Base-by-base conservation (phyloP, 225 moss, liverwort and hornwort genomes). In the Sphagnum tenellum region DNA sequence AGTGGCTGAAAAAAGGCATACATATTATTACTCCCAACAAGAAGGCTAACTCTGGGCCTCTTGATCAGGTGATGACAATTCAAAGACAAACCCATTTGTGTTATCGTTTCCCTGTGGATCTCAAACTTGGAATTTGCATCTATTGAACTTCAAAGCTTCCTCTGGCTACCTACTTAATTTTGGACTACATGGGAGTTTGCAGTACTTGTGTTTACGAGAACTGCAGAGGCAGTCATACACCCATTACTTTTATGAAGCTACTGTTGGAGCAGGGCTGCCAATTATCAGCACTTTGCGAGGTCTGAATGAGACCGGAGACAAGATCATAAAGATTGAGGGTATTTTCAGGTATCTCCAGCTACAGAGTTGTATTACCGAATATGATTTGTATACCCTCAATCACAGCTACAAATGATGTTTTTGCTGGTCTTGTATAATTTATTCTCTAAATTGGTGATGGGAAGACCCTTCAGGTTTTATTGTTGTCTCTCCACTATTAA, bases 211-310 rank as follows among this genome's bases (percentile, higher is more conserved):
- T 46, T 71, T 96, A 48, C 88, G 79, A 67, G 80, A 79, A 46
- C 73, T 93, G 12, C 98, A 93, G 71, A 76, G 98, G 56, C 69
- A 81, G 59, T 89, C 90, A 54, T 86, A 91, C 47, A 86, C 74
- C 46, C 98, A 93, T 77, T 99, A 93, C 70, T 99, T 99, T 65
- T 99, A 89, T 55, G 98, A 99, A 70, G 93, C 98, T 62, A 91
- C 98, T 60, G 98, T 99, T 60, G 93, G 98, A 57, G 98, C 93
- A 4, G 98, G 98, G 48, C 73, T 99, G 51, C 98, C 93, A 14
- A 85, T 99, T 14, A 91, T 99, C 71, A 93, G 89, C 69, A 99
- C 98, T 47, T 52, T 99, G 63, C 82, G 90, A 56, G 82, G 90
- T 49, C 82, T 93, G 44, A 59, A 90, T 56, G 93, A 93, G 80